Percentiles rank a stretch among this genome's conserved stretches.
These are phyloP conservation scores for Lagerstroemia speciosa DNA, from an alignment of 345 rosid species.

Conservation along the genomic window DNA sequence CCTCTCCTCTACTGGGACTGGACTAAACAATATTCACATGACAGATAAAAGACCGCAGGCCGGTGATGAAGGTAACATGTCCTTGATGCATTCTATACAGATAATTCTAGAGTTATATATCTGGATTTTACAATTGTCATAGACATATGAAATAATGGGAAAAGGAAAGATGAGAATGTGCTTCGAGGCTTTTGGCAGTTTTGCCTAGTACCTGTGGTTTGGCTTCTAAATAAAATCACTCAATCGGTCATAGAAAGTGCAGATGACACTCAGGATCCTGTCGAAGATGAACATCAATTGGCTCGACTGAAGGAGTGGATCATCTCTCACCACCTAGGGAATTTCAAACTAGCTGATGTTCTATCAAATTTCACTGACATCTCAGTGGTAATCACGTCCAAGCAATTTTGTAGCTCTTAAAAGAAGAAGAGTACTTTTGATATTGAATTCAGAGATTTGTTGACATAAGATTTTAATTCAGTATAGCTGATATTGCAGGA, in stretches of 20 bases:
- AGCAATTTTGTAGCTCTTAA: background rate
- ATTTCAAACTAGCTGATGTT: conserved; percentile 56
- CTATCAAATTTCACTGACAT: conserved; percentile 79
- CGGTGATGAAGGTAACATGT: conserved; percentile 53
- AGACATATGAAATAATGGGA: background rate
- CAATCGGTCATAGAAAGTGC: conserved; percentile 14
- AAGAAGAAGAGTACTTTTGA: background rate
- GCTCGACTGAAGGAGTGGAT: conserved; percentile 82
- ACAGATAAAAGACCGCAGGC: conserved; percentile 53
- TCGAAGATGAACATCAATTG: conserved; percentile 73
- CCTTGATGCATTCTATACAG: background rate
- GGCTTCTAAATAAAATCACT: background rate
- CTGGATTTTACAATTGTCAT: background rate
- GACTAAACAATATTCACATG: conserved; percentile 17
- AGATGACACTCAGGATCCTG: conserved; percentile 79
- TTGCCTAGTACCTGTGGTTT: background rate
- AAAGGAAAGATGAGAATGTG: background rate
- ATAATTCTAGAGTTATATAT: background rate
- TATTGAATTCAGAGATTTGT: background rate
- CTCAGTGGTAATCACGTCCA: conserved; percentile 37
- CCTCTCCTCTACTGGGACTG: conserved; percentile 7
- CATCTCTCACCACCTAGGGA: conserved; percentile 34
- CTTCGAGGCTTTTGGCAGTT: background rate
- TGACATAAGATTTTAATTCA: background rate
- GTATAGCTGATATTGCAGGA: conserved; percentile 38